Conservation (phyloP, 2,329 filamentous ascomycete genomes). For the Phyllosticta paracitricarpa region DNA sequence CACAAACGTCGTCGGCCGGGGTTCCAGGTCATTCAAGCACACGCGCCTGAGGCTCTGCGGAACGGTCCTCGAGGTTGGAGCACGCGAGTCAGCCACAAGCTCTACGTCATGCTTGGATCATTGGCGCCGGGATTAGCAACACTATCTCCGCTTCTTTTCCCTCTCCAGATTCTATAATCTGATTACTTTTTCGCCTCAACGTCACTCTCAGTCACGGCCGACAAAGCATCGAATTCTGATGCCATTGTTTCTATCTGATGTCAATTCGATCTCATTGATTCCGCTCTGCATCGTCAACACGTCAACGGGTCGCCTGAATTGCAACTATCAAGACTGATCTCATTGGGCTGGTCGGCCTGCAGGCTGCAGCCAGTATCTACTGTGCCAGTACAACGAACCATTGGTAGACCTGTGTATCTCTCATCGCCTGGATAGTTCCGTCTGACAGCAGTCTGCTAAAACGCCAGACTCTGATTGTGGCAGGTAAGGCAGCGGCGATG, state of each 20-base stretch:
- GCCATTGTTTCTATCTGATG: neutral
- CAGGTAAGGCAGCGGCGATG: too few relatives aligned
- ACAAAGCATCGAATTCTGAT: neutral
- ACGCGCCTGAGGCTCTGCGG: neutral
- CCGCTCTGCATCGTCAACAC: neutral
- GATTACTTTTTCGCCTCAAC: neutral
- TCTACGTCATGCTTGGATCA: neutral
- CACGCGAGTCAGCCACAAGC: neutral
- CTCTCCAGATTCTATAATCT: neutral
- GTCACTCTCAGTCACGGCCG: neutral
- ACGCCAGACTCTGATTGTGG: too few relatives aligned
- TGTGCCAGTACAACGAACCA: too few relatives aligned
- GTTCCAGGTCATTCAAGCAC: neutral
- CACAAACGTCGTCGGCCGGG: neutral
- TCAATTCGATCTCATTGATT: neutral
- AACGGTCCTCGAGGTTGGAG: neutral
- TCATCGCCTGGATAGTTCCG: too few relatives aligned
- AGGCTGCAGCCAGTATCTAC: neutral
- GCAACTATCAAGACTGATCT: neutral
- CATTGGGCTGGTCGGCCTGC: neutral
- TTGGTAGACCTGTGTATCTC: too few relatives aligned
- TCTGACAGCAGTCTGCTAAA: too few relatives aligned
- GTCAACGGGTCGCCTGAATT: neutral
- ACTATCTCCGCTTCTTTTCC: neutral
- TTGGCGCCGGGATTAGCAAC: neutral